Base-by-base conservation (phyloP, 495 filamentous ascomycete genomes). In the Darksidea phi region DNA sequence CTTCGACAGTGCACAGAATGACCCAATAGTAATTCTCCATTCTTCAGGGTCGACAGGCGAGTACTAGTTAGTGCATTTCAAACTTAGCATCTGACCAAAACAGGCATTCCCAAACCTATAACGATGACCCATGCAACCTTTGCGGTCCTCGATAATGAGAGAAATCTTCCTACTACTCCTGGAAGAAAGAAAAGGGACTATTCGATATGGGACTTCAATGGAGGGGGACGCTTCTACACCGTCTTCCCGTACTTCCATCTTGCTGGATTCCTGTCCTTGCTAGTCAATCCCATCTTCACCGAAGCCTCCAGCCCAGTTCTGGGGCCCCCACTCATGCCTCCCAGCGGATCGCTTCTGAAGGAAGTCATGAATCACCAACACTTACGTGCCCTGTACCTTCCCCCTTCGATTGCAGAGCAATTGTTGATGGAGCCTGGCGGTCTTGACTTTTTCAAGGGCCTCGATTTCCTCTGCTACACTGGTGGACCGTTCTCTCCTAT, bases 41-140 rank as follows among this genome's bases (percentile, higher is more conserved):
- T 66, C 63, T 3, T 66, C 63, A 1, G 63, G 63, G 1, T 66
- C 63, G 8, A 66, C 57, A 36, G 63, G 57, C 54, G 25, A 10
- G 54, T 2, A 2, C 13, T n/a, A 11, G 28, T 20, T 7, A 42
- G 25, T 2, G 26, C 2, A 24, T 2, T 11, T 13, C 3, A n/a
- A 17, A 23, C 18, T 4, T 12, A 8, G 34, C 2, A 18, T 12
- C 41, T 57, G 3, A 49, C 32, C 2, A 12, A 13, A 36, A 0
- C 18, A 61, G 57, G 59, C 1, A 1, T 48, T n/a, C 63, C 63
- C 1, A 67, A 67, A 46, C 57, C 63, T 1, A 67, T 67, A 4
- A 41, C 47, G 0, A 57, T 57, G 52, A 67, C 63, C 13, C 48
- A 67, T 26, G 58, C 55, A 6, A 54, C 53, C 6, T 67, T 67